Evolutionary conservation across 768 basidiomycete genomes (phyloP).

Genomic region (Pleurotus tuber-regium): DNA sequence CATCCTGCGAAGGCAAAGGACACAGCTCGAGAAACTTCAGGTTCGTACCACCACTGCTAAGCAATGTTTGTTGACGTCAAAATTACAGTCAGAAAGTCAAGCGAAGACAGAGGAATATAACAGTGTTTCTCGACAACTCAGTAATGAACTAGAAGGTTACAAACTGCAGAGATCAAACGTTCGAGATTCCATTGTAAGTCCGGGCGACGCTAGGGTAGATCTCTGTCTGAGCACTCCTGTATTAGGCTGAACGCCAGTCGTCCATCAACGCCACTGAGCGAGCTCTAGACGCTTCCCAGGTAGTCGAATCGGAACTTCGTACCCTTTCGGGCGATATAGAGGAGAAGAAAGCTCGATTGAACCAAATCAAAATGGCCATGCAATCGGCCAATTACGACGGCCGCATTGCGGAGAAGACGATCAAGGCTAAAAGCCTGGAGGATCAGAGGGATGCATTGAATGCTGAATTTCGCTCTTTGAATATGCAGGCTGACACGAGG

Average conservation of each 20-base stretch:
- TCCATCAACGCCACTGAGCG: slow-evolving; percentile 52
- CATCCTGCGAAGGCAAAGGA: slow-evolving; percentile 57
- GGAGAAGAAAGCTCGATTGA: slow-evolving; percentile 61
- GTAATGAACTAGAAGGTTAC: slow-evolving; percentile 49
- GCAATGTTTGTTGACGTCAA: neutral
- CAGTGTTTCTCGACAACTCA: slow-evolving; percentile 52
- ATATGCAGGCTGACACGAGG: slow-evolving; percentile 75
- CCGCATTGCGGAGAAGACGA: slow-evolving; percentile 50
- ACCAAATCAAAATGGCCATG: slow-evolving; percentile 59
- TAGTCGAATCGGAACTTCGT: slow-evolving; percentile 50
- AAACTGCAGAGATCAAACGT: slow-evolving; percentile 52
- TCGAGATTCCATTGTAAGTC: slow-evolving; percentile 57
- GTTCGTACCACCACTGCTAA: slow-evolving; percentile 30
- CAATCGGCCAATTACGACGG: slow-evolving; percentile 63
- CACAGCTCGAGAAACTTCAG: slow-evolving; percentile 66
- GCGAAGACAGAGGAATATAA: slow-evolving; percentile 65
- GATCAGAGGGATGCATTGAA: slow-evolving; percentile 68
- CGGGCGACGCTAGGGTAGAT: too few species aligned
- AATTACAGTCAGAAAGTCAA: slow-evolving; percentile 48
- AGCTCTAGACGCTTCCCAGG: slow-evolving; percentile 54
- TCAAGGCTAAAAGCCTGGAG: slow-evolving; percentile 60
- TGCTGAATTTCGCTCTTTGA: slow-evolving; percentile 66
- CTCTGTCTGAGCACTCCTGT: too few species aligned
- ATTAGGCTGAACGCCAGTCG: slow-evolving; percentile 47
- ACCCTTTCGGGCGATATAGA: slow-evolving; percentile 61